A percentile compares a stretch with the other conserved stretches of the same genome.
Conservation (phyloP, 352 stramenopile species). For the Plasmopara muralis region DNA sequence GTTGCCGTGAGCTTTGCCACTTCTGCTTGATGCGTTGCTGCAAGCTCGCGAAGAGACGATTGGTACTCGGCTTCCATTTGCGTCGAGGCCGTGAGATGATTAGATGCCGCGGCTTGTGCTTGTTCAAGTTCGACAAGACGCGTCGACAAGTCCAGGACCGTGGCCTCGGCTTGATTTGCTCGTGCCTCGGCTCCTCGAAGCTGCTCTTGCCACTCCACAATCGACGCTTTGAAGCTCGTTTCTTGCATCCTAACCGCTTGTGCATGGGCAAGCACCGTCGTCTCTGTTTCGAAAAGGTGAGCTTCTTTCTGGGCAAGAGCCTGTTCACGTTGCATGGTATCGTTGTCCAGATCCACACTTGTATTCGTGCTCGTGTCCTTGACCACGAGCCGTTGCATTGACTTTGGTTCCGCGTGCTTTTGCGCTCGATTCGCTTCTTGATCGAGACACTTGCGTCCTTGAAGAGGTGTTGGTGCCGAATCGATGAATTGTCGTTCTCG, state of each 20-base stretch:
- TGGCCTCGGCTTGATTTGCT: constrained; percentile 21
- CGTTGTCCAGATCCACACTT: constrained; percentile 42
- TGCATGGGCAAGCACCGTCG: constrained; percentile 27
- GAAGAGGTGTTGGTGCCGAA: not conserved
- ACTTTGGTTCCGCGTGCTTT: not conserved
- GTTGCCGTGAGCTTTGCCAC: constrained; percentile 12
- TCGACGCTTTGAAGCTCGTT: constrained; percentile 20
- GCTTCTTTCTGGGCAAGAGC: constrained; percentile 26
- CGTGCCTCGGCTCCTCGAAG: constrained; percentile 15
- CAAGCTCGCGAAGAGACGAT: constrained; percentile 9
- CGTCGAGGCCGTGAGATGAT: constrained; percentile 3
- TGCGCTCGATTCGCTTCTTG: not conserved
- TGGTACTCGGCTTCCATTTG: constrained; percentile 14
- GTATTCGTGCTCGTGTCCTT: constrained; percentile 61
- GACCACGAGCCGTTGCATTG: constrained; percentile 25
- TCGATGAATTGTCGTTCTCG: not conserved
- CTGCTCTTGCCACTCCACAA: constrained; percentile 26
- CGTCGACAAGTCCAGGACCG: constrained; percentile 23
- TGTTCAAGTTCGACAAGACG: constrained; percentile 23
- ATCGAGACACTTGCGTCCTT: not conserved
- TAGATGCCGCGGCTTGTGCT: not conserved
- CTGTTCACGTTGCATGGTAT: constrained; percentile 39
- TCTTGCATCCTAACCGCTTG: constrained; percentile 31
- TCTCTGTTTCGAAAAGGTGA: constrained; percentile 30
- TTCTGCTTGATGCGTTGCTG: constrained; percentile 11